A percentile compares a stretch with the other conserved stretches of the same genome.
Conservation (phyloP, 257 asterid species). For the Jacaranda mimosifolia region DNA sequence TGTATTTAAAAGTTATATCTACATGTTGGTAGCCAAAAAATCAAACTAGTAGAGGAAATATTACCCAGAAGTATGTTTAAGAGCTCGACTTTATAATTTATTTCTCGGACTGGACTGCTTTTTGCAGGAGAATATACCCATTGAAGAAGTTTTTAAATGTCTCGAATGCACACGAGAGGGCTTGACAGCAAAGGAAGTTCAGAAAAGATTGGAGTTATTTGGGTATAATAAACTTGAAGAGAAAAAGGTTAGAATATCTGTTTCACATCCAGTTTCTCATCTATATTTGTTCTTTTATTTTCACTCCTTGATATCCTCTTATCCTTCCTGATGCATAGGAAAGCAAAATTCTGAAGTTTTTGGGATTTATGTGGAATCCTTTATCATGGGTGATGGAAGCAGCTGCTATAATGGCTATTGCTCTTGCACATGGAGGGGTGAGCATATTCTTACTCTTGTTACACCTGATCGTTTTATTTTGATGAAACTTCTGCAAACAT, state of each 20-base stretch:
- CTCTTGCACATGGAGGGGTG: slow-evolving; percentile 76
- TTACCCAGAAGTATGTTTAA: background rate
- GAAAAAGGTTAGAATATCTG: slow-evolving; percentile 46
- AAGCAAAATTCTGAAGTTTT: slow-evolving; percentile 60
- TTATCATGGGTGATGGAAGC: slow-evolving; percentile 77
- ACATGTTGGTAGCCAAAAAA: background rate
- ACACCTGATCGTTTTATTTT: background rate
- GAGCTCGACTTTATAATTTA: background rate
- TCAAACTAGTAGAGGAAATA: background rate
- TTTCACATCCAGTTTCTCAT: background rate
- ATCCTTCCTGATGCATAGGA: slow-evolving; percentile 42
- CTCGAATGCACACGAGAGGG: slow-evolving; percentile 56
- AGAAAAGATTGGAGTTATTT: slow-evolving; percentile 48
- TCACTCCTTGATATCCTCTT: background rate
- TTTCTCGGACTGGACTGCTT: background rate
- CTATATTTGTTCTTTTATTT: background rate
- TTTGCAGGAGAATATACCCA: slow-evolving; percentile 61
- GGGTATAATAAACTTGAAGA: slow-evolving; percentile 69
- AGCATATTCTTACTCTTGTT: background rate
- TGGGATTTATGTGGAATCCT: slow-evolving; percentile 78
- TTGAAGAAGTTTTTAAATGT: slow-evolving; percentile 57
- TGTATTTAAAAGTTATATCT: too few relatives aligned
- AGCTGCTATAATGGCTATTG: slow-evolving; percentile 72
- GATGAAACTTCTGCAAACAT: background rate
- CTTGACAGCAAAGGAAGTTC: slow-evolving; percentile 45